Evolutionary conservation across 805 yeast species (phyloP), one percentile per base, ranked within the genome.

Genomic region (Saccharomycopsis sp.): DNA sequence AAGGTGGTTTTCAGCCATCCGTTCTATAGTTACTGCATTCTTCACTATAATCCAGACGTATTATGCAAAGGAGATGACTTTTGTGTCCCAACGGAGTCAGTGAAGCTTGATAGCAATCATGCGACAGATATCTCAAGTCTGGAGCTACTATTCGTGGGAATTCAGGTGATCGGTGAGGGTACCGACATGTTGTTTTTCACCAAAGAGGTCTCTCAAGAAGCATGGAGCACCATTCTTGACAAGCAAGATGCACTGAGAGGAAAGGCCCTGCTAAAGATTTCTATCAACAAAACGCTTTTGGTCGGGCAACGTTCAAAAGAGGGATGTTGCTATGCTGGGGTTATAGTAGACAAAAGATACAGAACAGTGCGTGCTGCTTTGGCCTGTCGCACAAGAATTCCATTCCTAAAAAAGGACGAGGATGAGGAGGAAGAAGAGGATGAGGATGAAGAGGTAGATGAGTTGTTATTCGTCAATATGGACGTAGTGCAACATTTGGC

Each of bases 1-100:
- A 77, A 82, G 62, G 94, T 91, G 24, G 83, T 83, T 21, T 91
- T 90, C 64, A 73, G 89, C 66, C 97, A 91, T 68, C 97, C 97
- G 37, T 82, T 89, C 41, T 89, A 86, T 64, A 91, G 91, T 64
- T 91, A 87, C 70, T 91, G 95, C 1, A 81, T 91, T 57, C 76
- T 91, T 24, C 81, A 88, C 68, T 91, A 89, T 69, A 96, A 91
- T 67, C 90, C 97, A 7, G 65, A 75, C 2, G 72, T 89, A 54
- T 85, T 91, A n/a, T n/a, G n/a, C n/a, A n/a, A n/a, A n/a, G n/a
- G n/a, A n/a, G n/a, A n/a, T n/a, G n/a, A n/a, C n/a, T n/a, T n/a
- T n/a, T n/a, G n/a, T n/a, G n/a, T n/a, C n/a, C n/a, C n/a, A n/a
- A n/a, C n/a, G n/a, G n/a, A n/a, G n/a, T n/a, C n/a, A n/a, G n/a